Evolutionary conservation across 164 flowering plant species (phyloP), one percentile per base, ranked within the genome.

Genomic region (Hamamelis virginiana): DNA sequence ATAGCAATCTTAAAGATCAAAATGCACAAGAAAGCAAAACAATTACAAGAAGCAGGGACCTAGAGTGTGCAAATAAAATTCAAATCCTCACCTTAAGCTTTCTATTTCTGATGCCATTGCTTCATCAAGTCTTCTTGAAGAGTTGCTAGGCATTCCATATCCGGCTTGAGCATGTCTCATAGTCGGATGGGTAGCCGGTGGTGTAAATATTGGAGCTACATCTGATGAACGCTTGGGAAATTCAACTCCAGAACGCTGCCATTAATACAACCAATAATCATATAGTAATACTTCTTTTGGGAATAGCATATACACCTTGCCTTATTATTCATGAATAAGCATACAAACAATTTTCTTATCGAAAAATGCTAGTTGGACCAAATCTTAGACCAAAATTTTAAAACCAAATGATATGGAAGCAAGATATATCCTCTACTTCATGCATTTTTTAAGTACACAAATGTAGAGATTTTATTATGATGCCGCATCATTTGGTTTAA

Each of bases 31-130:
- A 21, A 16, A 58, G 28, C n/a, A 44, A 15, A 25, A 22, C 33
- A 26, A 46, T 19, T n/a, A 18, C 12, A 19, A 59, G 16, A 19
- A 59, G 16, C 19, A 48, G 18, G 23, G 59, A 23, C 22, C 45
- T 50, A 27, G 5, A 23, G 15, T 12, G 22, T 19, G 28, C n/a
- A 38, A 64, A 62, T 19, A 27, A 71, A 65, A 61, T 44, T 41
- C n/a, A 63, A 65, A 65, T 19, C 21, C 73, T 44, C 65, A 91
- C 97, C 92, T 92, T 73, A 92, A 77, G 72, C 59, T 81, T 75
- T 82, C 92, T 46, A 73, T 73, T 48, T 92, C 98, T 51, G 97
- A 76, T 18, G 97, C 96, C 97, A 95, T 92, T 56, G 96, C 94
- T 78, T 92, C 97, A 76, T 91, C 96, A 68, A 95, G 96, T 80